phyloP scores from a whole-genome alignment of 345 rosid genomes.

The Hevea brasiliensis region DNA sequence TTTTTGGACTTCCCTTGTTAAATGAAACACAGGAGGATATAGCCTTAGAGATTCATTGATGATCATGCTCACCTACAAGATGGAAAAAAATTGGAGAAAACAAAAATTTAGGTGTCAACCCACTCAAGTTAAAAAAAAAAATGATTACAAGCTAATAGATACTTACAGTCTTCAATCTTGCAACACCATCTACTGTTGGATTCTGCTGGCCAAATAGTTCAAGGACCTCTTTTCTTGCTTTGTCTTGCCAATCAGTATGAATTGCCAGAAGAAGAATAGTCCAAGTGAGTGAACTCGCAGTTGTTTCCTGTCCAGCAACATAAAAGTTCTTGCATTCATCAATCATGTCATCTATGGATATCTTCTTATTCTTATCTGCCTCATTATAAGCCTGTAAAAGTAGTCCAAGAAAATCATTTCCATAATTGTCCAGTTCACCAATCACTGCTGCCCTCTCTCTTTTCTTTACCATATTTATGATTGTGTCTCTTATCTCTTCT shows the following conservation, averaged over 20 bases:
- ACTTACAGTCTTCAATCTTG: conserved; percentile 40
- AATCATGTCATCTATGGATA: conserved; percentile 36
- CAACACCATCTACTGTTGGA: conserved; percentile 30
- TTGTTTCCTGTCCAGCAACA: conserved; percentile 36
- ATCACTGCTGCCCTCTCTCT: conserved; percentile 18
- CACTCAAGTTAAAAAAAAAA: not conserved
- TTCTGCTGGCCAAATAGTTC: conserved; percentile 32
- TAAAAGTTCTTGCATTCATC: conserved; percentile 46
- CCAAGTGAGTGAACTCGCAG: conserved; percentile 19
- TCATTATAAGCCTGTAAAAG: conserved; percentile 27
- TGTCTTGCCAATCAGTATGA: conserved; percentile 49
- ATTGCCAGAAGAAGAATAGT: too few relatives aligned
- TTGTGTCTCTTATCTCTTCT: conserved; percentile 1
- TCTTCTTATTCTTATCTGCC: conserved; percentile 21
- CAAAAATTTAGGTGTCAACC: not conserved
- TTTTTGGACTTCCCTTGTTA: conserved; percentile 24
- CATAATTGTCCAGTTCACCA: conserved; percentile 16
- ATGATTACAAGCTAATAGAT: not conserved
- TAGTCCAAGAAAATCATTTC: conserved; percentile 34
- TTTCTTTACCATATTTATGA: conserved; percentile 25
- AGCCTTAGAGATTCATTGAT: conserved; percentile 43
- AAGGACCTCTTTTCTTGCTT: conserved; percentile 40
- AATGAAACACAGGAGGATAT: conserved; percentile 31
- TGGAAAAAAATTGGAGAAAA: not conserved
- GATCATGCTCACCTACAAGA: conserved; percentile 33